Conservation (phyloP, 192 early-diverging fungal genomes). For the Spizellomyces sp. region DNA sequence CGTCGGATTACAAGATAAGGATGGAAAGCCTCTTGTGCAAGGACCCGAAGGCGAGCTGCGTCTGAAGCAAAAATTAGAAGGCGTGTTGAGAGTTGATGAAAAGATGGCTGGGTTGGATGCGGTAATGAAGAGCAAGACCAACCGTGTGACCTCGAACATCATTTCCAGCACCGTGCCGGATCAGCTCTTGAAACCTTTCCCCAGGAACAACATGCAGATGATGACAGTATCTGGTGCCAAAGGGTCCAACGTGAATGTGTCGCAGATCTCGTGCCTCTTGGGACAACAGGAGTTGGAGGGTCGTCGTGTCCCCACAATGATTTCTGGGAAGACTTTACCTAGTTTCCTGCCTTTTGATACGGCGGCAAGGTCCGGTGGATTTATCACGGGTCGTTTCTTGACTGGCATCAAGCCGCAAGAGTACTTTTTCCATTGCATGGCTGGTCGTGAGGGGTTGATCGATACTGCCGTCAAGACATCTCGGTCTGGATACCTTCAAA, state of each 20-base stretch:
- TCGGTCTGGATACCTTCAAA: constrained; percentile 97
- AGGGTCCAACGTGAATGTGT: constrained; percentile 91
- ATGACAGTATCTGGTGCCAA: constrained; percentile 99
- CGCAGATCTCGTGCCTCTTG: constrained; percentile 95
- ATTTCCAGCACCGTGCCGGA: constrained; percentile 78
- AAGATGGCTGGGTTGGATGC: constrained; percentile 88
- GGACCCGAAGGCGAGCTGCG: constrained; percentile 31
- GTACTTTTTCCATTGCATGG: constrained; percentile 82
- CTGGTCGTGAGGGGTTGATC: constrained; percentile 99
- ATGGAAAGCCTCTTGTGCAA: constrained; percentile 35
- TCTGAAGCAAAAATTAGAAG: constrained; percentile 63
- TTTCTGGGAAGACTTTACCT: constrained; percentile 94
- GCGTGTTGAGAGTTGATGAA: constrained; percentile 80
- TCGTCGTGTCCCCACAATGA: constrained; percentile 95
- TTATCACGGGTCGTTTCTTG: constrained; percentile 95
- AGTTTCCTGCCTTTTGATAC: constrained; percentile 92
- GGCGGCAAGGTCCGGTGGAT: constrained; percentile 92
- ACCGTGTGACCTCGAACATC: constrained; percentile 76
- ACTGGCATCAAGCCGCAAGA: constrained; percentile 96
- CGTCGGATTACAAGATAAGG: constrained; percentile 63
- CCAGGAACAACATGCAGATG: constrained; percentile 97
- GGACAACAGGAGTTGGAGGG: constrained; percentile 99
- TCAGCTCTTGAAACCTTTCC: constrained; percentile 77
- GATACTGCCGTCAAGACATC: constrained; percentile 99
- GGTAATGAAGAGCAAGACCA: constrained; percentile 82